A percentile compares a stretch with the other conserved stretches of the same genome.
Evolutionary conservation across 2,329 filamentous ascomycete genomes (phyloP).

Genomic region (Arthrobotrys iridis): DNA sequence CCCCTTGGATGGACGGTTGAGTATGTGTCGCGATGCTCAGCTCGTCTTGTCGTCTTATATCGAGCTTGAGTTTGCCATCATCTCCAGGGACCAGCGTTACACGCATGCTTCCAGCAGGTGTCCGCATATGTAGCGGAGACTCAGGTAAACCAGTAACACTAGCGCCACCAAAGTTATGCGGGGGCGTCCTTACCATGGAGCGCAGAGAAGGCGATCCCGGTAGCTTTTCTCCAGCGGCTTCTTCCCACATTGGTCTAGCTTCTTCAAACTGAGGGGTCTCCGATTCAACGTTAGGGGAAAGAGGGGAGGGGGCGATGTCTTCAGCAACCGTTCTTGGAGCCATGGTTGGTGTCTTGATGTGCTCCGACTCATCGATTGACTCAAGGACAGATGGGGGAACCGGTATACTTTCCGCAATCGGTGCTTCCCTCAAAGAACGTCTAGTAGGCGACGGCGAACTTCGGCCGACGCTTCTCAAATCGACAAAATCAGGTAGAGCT

Average conservation of each 20-base stretch:
- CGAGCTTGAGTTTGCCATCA: conserved; percentile 37
- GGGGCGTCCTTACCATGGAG: conserved; percentile 33
- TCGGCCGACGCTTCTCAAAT: conserved; percentile 26
- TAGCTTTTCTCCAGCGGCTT: conserved; percentile 19
- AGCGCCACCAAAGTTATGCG: conserved; percentile 19
- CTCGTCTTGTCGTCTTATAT: conserved; percentile 16
- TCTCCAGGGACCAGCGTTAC: conserved; percentile 33
- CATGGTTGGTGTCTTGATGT: conserved; percentile 19
- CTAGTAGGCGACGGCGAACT: conserved; percentile 21
- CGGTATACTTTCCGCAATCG: conserved; percentile 4
- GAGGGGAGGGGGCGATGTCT: not conserved
- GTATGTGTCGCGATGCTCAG: not conserved
- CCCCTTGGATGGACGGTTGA: not conserved
- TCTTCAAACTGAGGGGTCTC: not conserved
- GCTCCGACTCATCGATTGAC: conserved; percentile 25
- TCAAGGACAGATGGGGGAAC: conserved; percentile 8
- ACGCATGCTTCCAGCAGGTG: conserved; percentile 23
- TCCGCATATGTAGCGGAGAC: conserved; percentile 10
- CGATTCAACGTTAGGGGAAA: not conserved
- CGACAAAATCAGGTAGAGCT: conserved; percentile 35
- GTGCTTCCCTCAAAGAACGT: conserved; percentile 10
- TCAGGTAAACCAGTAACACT: conserved; percentile 37
- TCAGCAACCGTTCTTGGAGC: conserved; percentile 7
- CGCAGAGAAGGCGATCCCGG: conserved; percentile 46
- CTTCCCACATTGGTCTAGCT: conserved; percentile 1